These are phyloP conservation scores for Quillaja saponaria DNA, from an alignment of 306 rosid species.

Conservation along the genomic window DNA sequence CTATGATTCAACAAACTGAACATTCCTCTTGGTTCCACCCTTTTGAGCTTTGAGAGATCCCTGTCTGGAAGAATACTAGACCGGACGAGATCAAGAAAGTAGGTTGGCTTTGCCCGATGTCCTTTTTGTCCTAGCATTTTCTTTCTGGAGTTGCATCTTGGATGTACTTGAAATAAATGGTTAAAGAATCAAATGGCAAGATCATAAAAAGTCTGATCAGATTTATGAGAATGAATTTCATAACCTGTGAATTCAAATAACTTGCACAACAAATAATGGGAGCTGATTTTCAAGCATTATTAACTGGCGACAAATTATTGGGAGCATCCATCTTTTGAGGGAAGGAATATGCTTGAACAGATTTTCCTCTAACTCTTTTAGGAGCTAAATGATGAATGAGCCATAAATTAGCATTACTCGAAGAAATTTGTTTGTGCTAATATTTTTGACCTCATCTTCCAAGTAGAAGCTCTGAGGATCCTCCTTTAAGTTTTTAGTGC, in stretches of 20 bases:
- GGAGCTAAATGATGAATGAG: constrained; percentile 21
- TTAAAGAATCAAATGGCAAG: constrained; percentile 27
- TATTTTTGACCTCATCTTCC: not conserved
- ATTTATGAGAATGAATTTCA: not conserved
- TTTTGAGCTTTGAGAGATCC: too few species aligned
- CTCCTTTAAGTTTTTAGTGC: constrained; percentile 12
- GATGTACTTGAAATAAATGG: constrained; percentile 17
- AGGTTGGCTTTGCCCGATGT: too few species aligned
- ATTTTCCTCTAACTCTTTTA: constrained; percentile 4
- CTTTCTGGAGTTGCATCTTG: too few species aligned
- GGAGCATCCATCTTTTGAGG: too few species aligned
- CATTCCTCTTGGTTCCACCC: not conserved
- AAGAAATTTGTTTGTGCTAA: constrained; percentile 5
- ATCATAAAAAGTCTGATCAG: not conserved
- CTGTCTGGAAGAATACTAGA: not conserved
- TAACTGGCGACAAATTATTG: too few species aligned
- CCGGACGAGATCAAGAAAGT: constrained; percentile 30
- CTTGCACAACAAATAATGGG: too few species aligned
- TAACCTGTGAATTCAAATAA: too few species aligned
- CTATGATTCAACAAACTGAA: not conserved
- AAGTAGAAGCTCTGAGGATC: constrained; percentile 16
- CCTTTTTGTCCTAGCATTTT: too few species aligned
- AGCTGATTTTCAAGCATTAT: too few species aligned
- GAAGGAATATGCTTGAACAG: not conserved
- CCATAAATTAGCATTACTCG: constrained; percentile 29